A percentile compares a stretch with the other conserved stretches of the same genome.
Conservation (phyloP, 352 stramenopile species). For the Peronospora destructor region DNA sequence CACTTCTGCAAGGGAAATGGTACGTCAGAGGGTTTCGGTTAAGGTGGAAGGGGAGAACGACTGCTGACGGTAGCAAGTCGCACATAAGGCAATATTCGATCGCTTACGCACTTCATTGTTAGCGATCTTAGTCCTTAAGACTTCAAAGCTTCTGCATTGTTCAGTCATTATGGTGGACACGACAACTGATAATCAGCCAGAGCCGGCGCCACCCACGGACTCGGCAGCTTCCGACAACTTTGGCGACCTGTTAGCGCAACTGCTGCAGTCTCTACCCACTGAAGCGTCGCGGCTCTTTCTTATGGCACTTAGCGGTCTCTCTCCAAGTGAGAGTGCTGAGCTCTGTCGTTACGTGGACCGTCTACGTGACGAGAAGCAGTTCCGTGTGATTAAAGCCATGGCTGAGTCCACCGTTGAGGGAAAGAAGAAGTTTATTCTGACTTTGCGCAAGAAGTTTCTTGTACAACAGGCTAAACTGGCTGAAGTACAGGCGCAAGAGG, state of each 20-base stretch:
- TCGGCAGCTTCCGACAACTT: slow-evolving; percentile 34
- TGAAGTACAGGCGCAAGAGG: slow-evolving; percentile 40
- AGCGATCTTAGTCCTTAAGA: background rate
- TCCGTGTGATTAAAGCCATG: slow-evolving; percentile 81
- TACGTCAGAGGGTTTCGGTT: slow-evolving; percentile 6
- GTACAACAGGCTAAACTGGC: slow-evolving; percentile 53
- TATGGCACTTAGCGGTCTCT: slow-evolving; percentile 66
- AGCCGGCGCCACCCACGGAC: slow-evolving; percentile 28
- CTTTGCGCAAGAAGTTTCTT: slow-evolving; percentile 64
- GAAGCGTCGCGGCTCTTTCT: slow-evolving; percentile 72
- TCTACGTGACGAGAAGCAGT: slow-evolving; percentile 79
- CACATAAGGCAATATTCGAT: slow-evolving; percentile 26
- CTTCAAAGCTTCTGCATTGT: background rate
- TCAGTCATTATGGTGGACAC: slow-evolving; percentile 23
- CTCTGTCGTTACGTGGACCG: slow-evolving; percentile 68
- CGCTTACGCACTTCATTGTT: slow-evolving; percentile 4
- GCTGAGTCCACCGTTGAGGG: slow-evolving; percentile 66
- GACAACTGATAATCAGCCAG: slow-evolving; percentile 27
- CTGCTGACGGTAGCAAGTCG: slow-evolving; percentile 7
- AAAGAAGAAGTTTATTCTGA: slow-evolving; percentile 74
- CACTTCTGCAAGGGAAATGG: slow-evolving; percentile 2
- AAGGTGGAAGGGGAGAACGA: slow-evolving; percentile 18
- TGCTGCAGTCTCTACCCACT: slow-evolving; percentile 61
- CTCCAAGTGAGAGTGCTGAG: slow-evolving; percentile 61
- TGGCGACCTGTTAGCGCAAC: slow-evolving; percentile 66